Percentiles rank a stretch among this genome's conserved stretches.
phyloP scores from a whole-genome alignment of 768 basidiomycete species.

The Boletus bicolor region DNA sequence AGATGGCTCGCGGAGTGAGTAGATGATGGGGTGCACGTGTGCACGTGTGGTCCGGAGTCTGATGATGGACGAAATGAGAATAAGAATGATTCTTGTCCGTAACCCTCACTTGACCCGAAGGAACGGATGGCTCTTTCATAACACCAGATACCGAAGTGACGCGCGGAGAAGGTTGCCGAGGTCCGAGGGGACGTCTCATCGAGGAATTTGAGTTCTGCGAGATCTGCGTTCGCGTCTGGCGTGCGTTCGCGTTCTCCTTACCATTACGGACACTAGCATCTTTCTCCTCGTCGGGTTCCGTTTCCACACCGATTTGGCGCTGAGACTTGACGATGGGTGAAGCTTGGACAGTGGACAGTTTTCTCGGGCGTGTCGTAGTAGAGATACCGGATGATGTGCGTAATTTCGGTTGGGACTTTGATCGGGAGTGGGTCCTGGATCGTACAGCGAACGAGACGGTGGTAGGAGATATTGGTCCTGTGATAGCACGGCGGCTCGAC shows the following conservation, averaged over 20 bases:
- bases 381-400: slow-evolving; percentile 6
- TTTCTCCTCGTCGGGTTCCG: not conserved
- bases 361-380: slow-evolving; percentile 15
- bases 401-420: slow-evolving; percentile 37
- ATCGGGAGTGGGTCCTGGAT: slow-evolving; percentile 23
- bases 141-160: not conserved
- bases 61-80: not conserved
- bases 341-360: slow-evolving; percentile 30
- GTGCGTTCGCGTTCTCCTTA: not conserved
- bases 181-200: slow-evolving; percentile 21
- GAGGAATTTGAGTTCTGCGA: slow-evolving; percentile 25
- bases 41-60: slow-evolving; percentile 14
- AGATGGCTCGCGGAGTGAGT: not conserved
- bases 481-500: not conserved
- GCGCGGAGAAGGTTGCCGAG: slow-evolving; percentile 20
- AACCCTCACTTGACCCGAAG: not conserved
- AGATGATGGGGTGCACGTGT: not conserved
- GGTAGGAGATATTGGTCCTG: not conserved
- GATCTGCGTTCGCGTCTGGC: slow-evolving; percentile 12
- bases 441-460: not conserved
- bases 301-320: slow-evolving; percentile 11
- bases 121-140: slow-evolving; percentile 1
- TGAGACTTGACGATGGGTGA: slow-evolving; percentile 23
- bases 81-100: slow-evolving; percentile 4
- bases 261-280: not conserved